Conservation (phyloP, 768 basidiomycete species). For the Serendipita sp. region DNA sequence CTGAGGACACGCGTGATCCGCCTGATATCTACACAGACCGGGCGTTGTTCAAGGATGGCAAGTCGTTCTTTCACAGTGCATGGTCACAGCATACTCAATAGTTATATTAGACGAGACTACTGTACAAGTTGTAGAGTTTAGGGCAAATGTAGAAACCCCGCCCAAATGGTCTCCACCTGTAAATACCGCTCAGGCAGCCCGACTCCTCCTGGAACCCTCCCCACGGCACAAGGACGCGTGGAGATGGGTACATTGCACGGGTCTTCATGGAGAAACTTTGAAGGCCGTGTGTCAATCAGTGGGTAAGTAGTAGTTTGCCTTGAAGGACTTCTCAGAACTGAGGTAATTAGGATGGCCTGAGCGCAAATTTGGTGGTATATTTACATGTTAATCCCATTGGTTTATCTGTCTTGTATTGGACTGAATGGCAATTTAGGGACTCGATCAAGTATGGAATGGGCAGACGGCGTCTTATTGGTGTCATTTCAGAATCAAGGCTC, state of each 20-base stretch:
- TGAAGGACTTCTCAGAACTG: neutral
- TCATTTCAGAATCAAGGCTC: neutral
- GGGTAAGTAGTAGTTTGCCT: neutral
- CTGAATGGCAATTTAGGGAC: neutral
- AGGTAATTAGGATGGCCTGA: neutral
- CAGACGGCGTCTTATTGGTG: neutral
- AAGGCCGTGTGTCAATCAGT: neutral
- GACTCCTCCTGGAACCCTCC: neutral
- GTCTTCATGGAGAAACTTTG: neutral
- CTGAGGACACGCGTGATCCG: neutral
- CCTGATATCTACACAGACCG: neutral
- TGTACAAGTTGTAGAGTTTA: neutral
- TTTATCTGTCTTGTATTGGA: neutral
- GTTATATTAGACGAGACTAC: neutral
- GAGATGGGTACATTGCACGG: slow-evolving; percentile 3
- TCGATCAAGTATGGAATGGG: slow-evolving; percentile 1
- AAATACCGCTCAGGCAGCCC: neutral
- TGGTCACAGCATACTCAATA: neutral
- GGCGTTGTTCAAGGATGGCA: neutral
- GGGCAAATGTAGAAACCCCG: neutral
- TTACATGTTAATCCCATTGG: neutral
- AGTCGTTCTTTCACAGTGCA: neutral
- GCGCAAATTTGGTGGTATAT: slow-evolving; percentile 2
- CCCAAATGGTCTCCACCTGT: neutral
- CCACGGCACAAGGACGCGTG: neutral